Evolutionary conservation across 192 early-diverging fungal species (phyloP).

Genomic region (Coemansia sp.): DNA sequence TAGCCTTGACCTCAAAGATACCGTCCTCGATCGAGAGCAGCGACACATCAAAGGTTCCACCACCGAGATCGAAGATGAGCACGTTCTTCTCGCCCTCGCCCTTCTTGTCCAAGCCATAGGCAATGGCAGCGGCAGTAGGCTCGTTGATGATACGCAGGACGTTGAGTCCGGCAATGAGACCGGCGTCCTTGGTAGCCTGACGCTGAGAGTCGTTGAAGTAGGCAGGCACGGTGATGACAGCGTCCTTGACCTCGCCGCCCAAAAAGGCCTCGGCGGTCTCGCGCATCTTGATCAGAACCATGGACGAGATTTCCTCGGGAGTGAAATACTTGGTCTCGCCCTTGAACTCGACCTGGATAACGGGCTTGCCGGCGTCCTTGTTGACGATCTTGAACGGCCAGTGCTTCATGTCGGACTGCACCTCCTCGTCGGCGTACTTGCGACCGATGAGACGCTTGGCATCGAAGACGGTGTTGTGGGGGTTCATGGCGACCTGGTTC

Average conservation of each 20-base stretch:
- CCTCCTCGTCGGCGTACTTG: constrained; percentile 87
- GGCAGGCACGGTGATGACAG: constrained; percentile 97
- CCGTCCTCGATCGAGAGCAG: constrained; percentile 97
- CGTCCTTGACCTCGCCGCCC: constrained; percentile 80
- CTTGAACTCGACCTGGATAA: constrained; percentile 93
- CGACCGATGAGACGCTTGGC: constrained; percentile 99
- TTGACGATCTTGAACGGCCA: constrained; percentile 96
- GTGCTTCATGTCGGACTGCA: constrained; percentile 99
- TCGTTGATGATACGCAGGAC: constrained; percentile 99
- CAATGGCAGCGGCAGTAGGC: constrained; percentile 98
- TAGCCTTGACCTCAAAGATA: constrained; percentile 99
- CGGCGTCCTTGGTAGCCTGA: constrained; percentile 99
- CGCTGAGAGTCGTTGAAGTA: constrained; percentile 99
- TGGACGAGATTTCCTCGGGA: constrained; percentile 96
- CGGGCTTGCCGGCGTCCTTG: constrained; percentile 80
- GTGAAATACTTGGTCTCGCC: constrained; percentile 97
- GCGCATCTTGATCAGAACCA: constrained; percentile 99
- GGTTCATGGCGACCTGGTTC: constrained; percentile 99
- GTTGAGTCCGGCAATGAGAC: constrained; percentile 94
- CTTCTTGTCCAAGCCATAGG: constrained; percentile 99
- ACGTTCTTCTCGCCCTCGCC: constrained; percentile 85
- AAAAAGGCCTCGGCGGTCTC: constrained; percentile 95
- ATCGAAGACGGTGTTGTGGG: constrained; percentile 97
- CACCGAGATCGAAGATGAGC: constrained; percentile 97
- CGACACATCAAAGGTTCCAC: constrained; percentile 98